These are phyloP conservation scores for Kazachstania viticola DNA, from an alignment of 805 yeast genomes.

Conservation along the genomic window DNA sequence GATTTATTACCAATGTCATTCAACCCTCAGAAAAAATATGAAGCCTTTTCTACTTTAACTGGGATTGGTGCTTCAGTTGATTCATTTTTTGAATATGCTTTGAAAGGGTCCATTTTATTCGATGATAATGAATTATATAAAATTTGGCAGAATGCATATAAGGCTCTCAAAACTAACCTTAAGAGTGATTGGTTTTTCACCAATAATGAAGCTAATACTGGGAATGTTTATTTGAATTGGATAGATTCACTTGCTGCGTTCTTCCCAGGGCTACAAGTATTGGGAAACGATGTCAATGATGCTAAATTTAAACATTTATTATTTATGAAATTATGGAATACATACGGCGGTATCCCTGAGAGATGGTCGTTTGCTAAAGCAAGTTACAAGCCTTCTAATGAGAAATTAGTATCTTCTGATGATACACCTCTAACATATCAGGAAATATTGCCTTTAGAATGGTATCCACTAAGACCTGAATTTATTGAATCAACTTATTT, in stretches of 20 bases:
- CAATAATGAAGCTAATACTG: slow-evolving; percentile 46
- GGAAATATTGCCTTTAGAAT: slow-evolving; percentile 43
- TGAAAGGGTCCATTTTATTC: slow-evolving; percentile 65
- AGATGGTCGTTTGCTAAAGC: slow-evolving; percentile 48
- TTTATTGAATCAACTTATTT: slow-evolving; percentile 82
- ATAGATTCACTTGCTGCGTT: slow-evolving; percentile 80
- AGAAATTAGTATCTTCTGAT: not conserved
- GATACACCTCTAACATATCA: not conserved
- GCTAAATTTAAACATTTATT: slow-evolving; percentile 53
- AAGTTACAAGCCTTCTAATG: not conserved
- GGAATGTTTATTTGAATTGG: slow-evolving; percentile 49
- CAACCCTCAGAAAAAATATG: slow-evolving; percentile 41
- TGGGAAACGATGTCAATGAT: slow-evolving; percentile 60
- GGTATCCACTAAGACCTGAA: slow-evolving; percentile 93
- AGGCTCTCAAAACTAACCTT: slow-evolving; percentile 44
- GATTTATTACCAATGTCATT: slow-evolving; percentile 72
- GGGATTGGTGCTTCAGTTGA: slow-evolving; percentile 90
- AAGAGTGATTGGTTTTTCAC: slow-evolving; percentile 39
- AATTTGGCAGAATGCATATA: slow-evolving; percentile 53
- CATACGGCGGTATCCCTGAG: slow-evolving; percentile 76
- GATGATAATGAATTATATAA: slow-evolving; percentile 40
- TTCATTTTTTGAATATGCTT: slow-evolving; percentile 80
- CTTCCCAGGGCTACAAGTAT: slow-evolving; percentile 75
- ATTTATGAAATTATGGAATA: slow-evolving; percentile 67
- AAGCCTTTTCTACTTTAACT: slow-evolving; percentile 49